Base-by-base conservation (phyloP, 495 filamentous ascomycete species). In the Annulohypoxylon moriforme region DNA sequence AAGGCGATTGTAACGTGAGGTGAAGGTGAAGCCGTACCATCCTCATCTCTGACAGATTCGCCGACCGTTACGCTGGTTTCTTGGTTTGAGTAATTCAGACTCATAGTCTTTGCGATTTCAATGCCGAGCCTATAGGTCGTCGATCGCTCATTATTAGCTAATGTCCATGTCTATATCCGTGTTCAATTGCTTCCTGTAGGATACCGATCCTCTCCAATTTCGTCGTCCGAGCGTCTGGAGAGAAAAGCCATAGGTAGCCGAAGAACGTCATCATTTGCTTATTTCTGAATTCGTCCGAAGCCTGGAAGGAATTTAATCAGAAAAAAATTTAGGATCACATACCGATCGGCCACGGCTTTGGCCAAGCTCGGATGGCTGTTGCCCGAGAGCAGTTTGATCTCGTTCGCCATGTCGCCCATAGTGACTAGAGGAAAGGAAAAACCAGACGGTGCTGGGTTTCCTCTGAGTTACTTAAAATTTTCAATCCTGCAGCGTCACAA, bases 61-160 rank as follows among this genome's bases (percentile, higher is more conserved):
- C 94, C 95, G 68, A 99, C 96, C 11, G 96, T 97, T 60, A 99
- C 94, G 69, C 92, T 96, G 13, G 93, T 98, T 79, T 99, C 96
- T 75, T 98, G 94, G 84, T 99, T 99, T 55, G 95, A 97, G 82
- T 97, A 97, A 78, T 98, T 94, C 74, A 97, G 85, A 67, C 94
- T 93, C 84, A 97, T 89, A 53, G 97, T 94, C 84, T 95, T 96
- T 72, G 93, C 93, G 76, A 95, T 84, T 76, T 98, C 94, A 76
- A 98, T 95, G 46, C 96, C 95, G 67, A 99, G 89, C 60, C 96
- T 96, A 73, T 36, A 59, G 49, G 14, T 56, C 20, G 71, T 34
- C 59, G 76, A 68, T 78, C 66, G 42, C 44, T 56, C 47, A 10
- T 64, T 36, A 59, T 73, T 67, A 75, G 61, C 59, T 27, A 36